phyloP scores from a whole-genome alignment of 371 early-diverging fungal genomes.

The Zopfochytrium polystomum region DNA sequence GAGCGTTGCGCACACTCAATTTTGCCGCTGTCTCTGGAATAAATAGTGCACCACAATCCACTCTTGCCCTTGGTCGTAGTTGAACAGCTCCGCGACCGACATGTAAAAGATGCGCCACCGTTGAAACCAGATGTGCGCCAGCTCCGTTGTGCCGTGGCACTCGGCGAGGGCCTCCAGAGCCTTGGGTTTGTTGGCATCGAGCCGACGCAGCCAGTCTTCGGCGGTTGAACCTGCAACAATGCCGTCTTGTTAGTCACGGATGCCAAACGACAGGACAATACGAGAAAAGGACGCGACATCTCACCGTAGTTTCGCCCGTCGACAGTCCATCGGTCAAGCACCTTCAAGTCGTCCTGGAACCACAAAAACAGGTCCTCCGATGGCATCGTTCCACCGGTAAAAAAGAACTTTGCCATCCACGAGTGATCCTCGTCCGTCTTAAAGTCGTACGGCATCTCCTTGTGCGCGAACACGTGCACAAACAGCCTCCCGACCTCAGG shows the following conservation, averaged over 20 bases:
- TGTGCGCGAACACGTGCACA: slow-evolving; percentile 58
- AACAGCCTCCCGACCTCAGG: slow-evolving; percentile 50
- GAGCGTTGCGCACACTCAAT: too few species aligned
- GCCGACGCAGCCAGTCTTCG: slow-evolving; percentile 47
- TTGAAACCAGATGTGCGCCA: slow-evolving; percentile 51
- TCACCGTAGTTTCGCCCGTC: slow-evolving; percentile 55
- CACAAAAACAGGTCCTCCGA: slow-evolving; percentile 49
- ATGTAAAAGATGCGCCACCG: slow-evolving; percentile 62
- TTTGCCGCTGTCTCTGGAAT: slow-evolving; percentile 45
- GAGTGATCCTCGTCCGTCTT: slow-evolving; percentile 45
- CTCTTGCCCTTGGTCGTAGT: slow-evolving; percentile 51
- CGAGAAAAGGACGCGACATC: slow-evolving; percentile 8
- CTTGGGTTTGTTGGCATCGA: slow-evolving; percentile 42
- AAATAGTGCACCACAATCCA: slow-evolving; percentile 59
- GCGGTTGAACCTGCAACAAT: slow-evolving; percentile 28
- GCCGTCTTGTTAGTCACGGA: slow-evolving; percentile 1
- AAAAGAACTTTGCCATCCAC: slow-evolving; percentile 65
- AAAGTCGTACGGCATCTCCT: slow-evolving; percentile 56
- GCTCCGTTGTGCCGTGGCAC: slow-evolving; percentile 35
- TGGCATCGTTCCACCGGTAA: slow-evolving; percentile 61
- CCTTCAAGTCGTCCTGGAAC: slow-evolving; percentile 49
- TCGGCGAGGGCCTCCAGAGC: slow-evolving; percentile 35
- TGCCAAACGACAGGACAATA: too few species aligned
- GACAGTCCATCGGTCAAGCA: slow-evolving; percentile 56
- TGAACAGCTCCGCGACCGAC: slow-evolving; percentile 51